Evolutionary conservation across 2,329 filamentous ascomycete species (phyloP), one percentile per base, ranked within the genome.

Genomic region (Penicillium palitans): DNA sequence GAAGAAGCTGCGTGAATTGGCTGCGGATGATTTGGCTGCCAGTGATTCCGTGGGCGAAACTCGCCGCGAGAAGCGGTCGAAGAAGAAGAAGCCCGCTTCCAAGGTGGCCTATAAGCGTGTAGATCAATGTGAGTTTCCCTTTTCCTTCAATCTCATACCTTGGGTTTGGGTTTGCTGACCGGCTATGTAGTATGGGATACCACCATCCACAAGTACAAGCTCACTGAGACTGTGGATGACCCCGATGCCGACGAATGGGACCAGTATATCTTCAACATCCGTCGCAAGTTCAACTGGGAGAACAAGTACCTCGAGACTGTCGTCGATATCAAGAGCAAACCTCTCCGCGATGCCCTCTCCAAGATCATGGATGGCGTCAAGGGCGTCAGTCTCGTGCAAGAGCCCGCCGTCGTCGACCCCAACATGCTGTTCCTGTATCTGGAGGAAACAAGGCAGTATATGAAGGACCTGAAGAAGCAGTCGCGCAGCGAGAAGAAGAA

Each of bases 251-350:
- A 85, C 53, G 84, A 90, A 64, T 93, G 91, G 72, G 87, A 93
- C 60, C 86, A 90, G 60, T 95, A 88, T 71, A 82, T 91, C 31
- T 96, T 96, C 72, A 90, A 91, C 25, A 89, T 96, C 17, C 86
- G 90, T 17, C 84, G 92, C 55, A 88, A 85, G 15, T 96, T 96
- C 71, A 88, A 93, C 72, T 91, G 85, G 85, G 90, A 95, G 66
- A 90, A 91, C 61, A 91, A 91, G 68, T 93, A 90, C 67, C 81
- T 85, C 72, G 69, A 92, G 49, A 87, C 91, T 0, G 77, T 87
- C 15, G 86, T 96, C 49, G 91, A 96, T 64, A 90, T 96, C 74
- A 95, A 93, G 77, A 95, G 90, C 71, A 91, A 91, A 66, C 77
- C 86, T 17, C 80, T 96, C 4, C 87, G 88, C 8, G 87, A 91